phyloP scores from a whole-genome alignment of 257 asterid species.

The Euphrasia confusa region DNA sequence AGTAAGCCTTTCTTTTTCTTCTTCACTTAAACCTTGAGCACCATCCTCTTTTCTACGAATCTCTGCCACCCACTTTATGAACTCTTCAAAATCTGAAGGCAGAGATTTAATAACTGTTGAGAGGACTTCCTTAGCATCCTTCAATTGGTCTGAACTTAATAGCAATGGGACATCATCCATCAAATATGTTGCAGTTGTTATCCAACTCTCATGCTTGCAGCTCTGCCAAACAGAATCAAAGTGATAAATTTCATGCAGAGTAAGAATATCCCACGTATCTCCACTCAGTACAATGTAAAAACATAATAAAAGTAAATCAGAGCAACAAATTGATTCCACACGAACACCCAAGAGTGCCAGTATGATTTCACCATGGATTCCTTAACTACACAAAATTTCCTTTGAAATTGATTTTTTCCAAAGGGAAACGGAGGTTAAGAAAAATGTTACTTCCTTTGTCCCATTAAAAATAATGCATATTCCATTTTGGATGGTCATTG shows the following conservation, averaged over 20 bases:
- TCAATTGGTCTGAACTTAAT: constrained; percentile 44
- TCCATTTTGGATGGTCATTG: no score
- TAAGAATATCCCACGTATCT: constrained; percentile 4
- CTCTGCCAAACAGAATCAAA: constrained; percentile 48
- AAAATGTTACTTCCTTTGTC: no score
- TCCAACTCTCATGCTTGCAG: constrained; percentile 96
- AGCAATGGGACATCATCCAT: constrained; percentile 79
- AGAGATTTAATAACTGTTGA: constrained; percentile 53
- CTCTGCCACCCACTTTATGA: constrained; percentile 93
- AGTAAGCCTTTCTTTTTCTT: constrained; percentile 78
- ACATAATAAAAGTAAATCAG: not conserved
- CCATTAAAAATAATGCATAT: no score
- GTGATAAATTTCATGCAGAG: constrained; percentile 16
- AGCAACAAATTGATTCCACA: not conserved
- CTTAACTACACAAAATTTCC: constrained; percentile 5
- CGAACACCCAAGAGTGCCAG: constrained; percentile 4
- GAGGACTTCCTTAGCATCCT: constrained; percentile 60
- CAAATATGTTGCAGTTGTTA: constrained; percentile 66
- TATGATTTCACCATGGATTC: not conserved
- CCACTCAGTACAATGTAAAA: constrained; percentile 4
- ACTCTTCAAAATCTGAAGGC: constrained; percentile 74
- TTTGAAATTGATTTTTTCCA: no score
- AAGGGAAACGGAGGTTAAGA: no score
- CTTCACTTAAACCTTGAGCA: constrained; percentile 59
- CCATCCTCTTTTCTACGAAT: constrained; percentile 76